Base-by-base conservation (phyloP, 345 rosid species). In the Microthlaspi erraticum region DNA sequence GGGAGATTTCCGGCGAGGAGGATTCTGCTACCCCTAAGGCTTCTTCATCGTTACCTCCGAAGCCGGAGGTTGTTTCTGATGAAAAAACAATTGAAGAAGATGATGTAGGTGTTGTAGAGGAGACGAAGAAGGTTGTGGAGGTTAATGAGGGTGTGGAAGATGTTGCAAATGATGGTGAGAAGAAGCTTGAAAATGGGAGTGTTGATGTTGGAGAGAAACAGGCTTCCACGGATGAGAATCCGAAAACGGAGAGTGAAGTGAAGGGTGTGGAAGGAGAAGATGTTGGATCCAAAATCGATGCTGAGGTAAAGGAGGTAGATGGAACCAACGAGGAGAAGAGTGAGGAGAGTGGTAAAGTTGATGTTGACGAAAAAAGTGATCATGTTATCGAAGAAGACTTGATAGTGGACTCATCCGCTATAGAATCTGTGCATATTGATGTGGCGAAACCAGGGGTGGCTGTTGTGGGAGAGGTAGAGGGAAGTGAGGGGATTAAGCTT, bases 391-490 rank as follows among this genome's bases (percentile, higher is more conserved):
- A 69, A 23, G 75, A 55, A 41, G 83, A 85, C 17, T 34, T 20
- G 33, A 17, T 56, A 17, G 70, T 56, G 53, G 66, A 76, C 51
- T 70, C 70, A 2, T 45, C 70, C 6, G 64, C 68, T 62, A 58
- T 79, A 60, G 85, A 81, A 48, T 60, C 77, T 18, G 74, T 82
- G 12, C 69, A 66, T 58, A 77, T 71, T 65, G 78, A 77, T 80
- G 56, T 68, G 46, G 44, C 60, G 18, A 75, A 39, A 64, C 59
- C 77, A 1, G 78, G 76, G 45, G 83, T 69, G 39, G 85, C 69
- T 67, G 80, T 71, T 13, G 79, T 79, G 65, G 87, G 82, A 36
- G 87, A 80, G 52, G 66, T 41, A 45, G 85, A 67, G 23, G 83
- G 74, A 43, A 43, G 14, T 62, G 72, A 79, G 75, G 71, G 74